Evolutionary conservation across 257 asterid genomes (phyloP).

Genomic region (Fraxinus cuspidata): DNA sequence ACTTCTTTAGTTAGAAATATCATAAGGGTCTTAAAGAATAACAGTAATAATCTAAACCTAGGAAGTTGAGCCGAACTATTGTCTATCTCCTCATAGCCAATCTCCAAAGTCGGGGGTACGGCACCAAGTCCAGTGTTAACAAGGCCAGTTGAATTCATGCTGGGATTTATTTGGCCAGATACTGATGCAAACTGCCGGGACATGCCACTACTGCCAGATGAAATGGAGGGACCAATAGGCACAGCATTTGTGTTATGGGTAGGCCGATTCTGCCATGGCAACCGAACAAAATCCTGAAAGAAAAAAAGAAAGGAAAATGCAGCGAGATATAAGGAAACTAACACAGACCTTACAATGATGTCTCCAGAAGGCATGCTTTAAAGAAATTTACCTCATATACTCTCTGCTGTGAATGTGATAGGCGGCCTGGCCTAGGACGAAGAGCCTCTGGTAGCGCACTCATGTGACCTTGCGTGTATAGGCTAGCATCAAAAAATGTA

Average conservation of each 20-base stretch:
- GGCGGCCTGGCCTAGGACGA: slow-evolving; percentile 94
- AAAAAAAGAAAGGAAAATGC: not conserved
- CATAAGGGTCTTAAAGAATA: not conserved
- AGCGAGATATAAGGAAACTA: slow-evolving; percentile 14
- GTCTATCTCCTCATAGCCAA: slow-evolving; percentile 62
- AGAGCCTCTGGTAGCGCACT: slow-evolving; percentile 87
- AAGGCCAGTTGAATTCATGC: slow-evolving; percentile 56
- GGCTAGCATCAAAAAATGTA: slow-evolving; percentile 63
- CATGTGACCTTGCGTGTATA: slow-evolving; percentile 77
- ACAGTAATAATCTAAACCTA: slow-evolving; percentile 43
- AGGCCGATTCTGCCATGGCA: slow-evolving; percentile 86
- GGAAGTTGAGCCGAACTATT: slow-evolving; percentile 55
- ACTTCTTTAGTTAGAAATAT: not conserved
- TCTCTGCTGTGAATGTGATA: slow-evolving; percentile 91
- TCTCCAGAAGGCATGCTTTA: slow-evolving; percentile 13
- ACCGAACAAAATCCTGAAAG: slow-evolving; percentile 86
- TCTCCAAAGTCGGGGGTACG: slow-evolving; percentile 60
- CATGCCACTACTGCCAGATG: slow-evolving; percentile 57
- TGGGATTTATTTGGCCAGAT: slow-evolving; percentile 58
- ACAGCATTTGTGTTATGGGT: slow-evolving; percentile 66
- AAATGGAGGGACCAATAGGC: slow-evolving; percentile 66
- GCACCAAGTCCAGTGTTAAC: slow-evolving; percentile 57
- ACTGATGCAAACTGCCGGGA: slow-evolving; percentile 58
- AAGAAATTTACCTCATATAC: slow-evolving; percentile 75
- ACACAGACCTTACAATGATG: slow-evolving; percentile 7